Evolutionary conservation across 2,329 filamentous ascomycete species (phyloP).

Genomic region (Trichoderma sp.): DNA sequence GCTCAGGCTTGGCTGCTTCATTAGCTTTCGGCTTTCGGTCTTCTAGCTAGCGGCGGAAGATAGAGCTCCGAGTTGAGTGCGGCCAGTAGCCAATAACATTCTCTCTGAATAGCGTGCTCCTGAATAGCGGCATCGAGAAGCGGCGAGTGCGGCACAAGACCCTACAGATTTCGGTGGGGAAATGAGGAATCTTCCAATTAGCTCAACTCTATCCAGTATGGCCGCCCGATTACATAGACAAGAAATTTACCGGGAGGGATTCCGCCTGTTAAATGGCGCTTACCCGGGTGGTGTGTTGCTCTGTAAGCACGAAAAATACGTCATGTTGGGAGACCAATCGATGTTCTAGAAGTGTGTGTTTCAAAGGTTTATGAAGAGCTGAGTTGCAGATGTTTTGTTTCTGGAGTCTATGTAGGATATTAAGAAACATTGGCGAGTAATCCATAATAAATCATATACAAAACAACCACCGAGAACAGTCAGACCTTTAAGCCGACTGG

Average conservation of each 20-base stretch:
- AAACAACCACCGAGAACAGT: background rate
- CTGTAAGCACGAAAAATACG: background rate
- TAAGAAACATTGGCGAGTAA: background rate
- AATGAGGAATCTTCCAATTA: slow-evolving; percentile 7
- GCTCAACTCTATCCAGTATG: background rate
- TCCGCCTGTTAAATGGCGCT: background rate
- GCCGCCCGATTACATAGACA: slow-evolving; percentile 2
- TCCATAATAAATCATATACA: background rate
- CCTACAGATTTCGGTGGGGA: background rate
- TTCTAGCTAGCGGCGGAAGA: background rate
- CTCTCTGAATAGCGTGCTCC: background rate
- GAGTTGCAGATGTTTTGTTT: background rate
- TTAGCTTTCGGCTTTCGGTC: background rate
- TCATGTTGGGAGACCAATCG: background rate
- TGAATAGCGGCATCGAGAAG: background rate
- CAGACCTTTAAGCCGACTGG: background rate
- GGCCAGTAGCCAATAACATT: background rate
- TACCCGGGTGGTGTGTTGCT: background rate
- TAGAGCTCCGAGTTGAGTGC: no score
- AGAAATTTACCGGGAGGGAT: background rate
- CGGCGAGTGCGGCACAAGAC: slow-evolving; percentile 3
- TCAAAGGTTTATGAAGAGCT: background rate
- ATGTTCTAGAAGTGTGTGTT: background rate
- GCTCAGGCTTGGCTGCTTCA: background rate
- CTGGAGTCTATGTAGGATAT: background rate